A percentile compares a stretch with the other conserved stretches of the same genome.
Conservation (phyloP, 768 basidiomycete genomes). For the Tricholoma hemisulphureum region DNA sequence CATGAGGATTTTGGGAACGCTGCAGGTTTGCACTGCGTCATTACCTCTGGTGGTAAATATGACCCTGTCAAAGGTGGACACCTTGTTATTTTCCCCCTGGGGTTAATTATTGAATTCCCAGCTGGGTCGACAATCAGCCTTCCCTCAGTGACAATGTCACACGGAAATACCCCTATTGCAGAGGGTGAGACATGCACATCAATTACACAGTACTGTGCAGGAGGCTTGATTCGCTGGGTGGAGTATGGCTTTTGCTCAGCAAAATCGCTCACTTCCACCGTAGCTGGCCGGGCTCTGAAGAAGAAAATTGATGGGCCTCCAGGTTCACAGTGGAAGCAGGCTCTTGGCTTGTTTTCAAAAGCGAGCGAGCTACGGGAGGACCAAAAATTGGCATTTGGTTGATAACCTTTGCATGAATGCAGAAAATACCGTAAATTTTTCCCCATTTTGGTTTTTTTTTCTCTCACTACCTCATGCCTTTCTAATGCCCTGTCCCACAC, state of each 20-base stretch:
- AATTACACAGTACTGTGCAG: constrained; percentile 21
- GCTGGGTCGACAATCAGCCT: constrained; percentile 15
- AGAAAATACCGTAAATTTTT: too few species aligned
- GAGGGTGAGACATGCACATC: constrained; percentile 11
- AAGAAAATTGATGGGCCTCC: not conserved
- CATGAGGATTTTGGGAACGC: constrained; percentile 13
- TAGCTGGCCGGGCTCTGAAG: not conserved
- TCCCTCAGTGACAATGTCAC: constrained; percentile 17
- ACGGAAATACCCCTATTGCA: constrained; percentile 12
- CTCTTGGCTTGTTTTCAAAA: not conserved
- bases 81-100: constrained; percentile 16
- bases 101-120: constrained; percentile 10
- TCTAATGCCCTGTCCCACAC: too few species aligned
- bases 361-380: not conserved
- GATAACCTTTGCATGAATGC: too few species aligned
- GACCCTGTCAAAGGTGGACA: constrained; percentile 20
- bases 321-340: not conserved
- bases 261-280: not conserved
- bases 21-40: constrained; percentile 8
- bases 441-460: too few species aligned
- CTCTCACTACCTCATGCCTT: too few species aligned
- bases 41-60: constrained; percentile 13
- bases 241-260: constrained; percentile 12
- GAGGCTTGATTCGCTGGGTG: constrained; percentile 22
- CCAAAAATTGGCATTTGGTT: not conserved